A percentile compares a stretch with the other conserved stretches of the same genome.
Conservation (phyloP, 2,329 filamentous ascomycete species). For the Fusarium miscanthi region DNA sequence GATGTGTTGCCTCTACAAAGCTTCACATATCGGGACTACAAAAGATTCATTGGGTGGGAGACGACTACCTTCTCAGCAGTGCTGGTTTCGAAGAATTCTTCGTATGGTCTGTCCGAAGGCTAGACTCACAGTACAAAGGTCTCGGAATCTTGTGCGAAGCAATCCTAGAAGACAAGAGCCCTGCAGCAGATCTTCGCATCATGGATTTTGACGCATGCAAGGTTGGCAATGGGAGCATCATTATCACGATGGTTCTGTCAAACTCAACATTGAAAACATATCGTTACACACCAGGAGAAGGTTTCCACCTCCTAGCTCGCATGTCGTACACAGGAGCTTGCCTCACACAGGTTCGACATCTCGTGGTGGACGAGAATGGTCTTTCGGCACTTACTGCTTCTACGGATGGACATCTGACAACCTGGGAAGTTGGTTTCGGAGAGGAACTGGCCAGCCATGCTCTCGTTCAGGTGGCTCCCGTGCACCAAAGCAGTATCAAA, state of each 20-base stretch:
- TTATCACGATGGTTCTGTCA: constrained; percentile 81
- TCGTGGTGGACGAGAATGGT: constrained; percentile 46
- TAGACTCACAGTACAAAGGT: constrained; percentile 62
- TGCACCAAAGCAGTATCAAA: constrained; percentile 89
- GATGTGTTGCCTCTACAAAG: constrained; percentile 74
- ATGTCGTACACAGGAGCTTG: constrained; percentile 78
- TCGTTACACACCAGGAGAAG: constrained; percentile 54
- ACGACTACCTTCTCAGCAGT: constrained; percentile 82
- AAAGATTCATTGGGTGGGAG: constrained; percentile 78
- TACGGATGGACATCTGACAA: constrained; percentile 79
- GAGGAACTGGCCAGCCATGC: constrained; percentile 32
- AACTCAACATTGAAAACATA: constrained; percentile 81
- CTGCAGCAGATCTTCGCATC: constrained; percentile 77
- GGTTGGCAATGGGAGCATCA: constrained; percentile 53
- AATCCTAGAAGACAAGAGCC: constrained; percentile 61
- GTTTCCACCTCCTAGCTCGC: constrained; percentile 62
- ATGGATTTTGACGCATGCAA: constrained; percentile 76
- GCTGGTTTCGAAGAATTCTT: constrained; percentile 91
- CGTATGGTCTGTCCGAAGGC: constrained; percentile 75
- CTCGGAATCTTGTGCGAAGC: constrained; percentile 69
- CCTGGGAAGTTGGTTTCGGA: constrained; percentile 45
- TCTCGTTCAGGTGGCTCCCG: constrained; percentile 51
- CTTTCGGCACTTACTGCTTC: constrained; percentile 72
- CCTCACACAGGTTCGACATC: constrained; percentile 72
- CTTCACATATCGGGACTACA: constrained; percentile 88